Conservation (phyloP, 768 basidiomycete species). For the Hygrophoropsis aurantiaca region DNA sequence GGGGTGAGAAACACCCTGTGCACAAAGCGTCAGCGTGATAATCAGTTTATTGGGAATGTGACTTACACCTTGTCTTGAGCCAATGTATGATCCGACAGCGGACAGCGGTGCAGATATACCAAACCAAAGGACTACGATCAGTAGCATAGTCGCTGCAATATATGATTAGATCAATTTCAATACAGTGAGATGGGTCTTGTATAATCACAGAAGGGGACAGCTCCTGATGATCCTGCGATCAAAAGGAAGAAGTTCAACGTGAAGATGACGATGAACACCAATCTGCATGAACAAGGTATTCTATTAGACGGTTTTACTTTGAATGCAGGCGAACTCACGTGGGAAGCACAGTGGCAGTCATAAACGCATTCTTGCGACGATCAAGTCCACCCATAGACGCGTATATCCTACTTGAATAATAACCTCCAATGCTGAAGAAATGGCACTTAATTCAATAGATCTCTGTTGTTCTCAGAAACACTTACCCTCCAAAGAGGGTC, state of each 20-base stretch:
- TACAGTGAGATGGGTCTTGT: background rate
- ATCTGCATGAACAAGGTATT: conserved; percentile 41
- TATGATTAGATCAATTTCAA: conserved; percentile 1
- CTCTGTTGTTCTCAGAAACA: background rate
- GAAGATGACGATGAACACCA: conserved; percentile 84
- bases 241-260: conserved; percentile 90
- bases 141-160: conserved; percentile 70
- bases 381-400: conserved; percentile 76
- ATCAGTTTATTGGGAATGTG: background rate
- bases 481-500: conserved; percentile 87
- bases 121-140: conserved; percentile 88
- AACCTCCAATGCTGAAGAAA: conserved; percentile 75
- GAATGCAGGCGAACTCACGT: conserved; percentile 62
- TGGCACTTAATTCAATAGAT: conserved; percentile 3
- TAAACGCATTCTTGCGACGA: conserved; percentile 77
- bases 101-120: conserved; percentile 91
- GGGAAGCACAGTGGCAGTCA: conserved; percentile 87
- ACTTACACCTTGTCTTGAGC: conserved; percentile 82
- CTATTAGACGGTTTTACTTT: too few relatives aligned
- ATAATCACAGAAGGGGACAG: conserved; percentile 84
- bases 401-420: conserved; percentile 82
- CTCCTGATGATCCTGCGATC: conserved; percentile 84
- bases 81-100: conserved; percentile 82
- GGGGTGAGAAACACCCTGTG: conserved; percentile 72
- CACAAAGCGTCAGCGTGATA: conserved; percentile 7